Evolutionary conservation across 345 rosid species (phyloP), one percentile per base, ranked within the genome.

Genomic region (Aethionema arabicum): DNA sequence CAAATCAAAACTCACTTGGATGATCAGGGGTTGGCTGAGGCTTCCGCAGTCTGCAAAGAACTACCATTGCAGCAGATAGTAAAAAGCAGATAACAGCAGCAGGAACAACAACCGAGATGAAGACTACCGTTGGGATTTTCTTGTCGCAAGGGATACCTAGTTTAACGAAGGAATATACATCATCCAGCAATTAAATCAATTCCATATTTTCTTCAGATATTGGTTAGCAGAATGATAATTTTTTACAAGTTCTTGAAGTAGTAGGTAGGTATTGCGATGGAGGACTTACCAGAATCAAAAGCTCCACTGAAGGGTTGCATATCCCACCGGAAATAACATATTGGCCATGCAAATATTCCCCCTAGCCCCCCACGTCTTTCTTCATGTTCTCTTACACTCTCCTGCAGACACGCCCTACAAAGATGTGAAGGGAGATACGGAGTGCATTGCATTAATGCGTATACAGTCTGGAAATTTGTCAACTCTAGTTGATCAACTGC

Each of bases 1-100:
- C 3, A 8, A 60, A 46, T 32, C 27, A n/a, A n/a, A 38, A 56
- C 46, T 56, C 35, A 56, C 60, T 2, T 6, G 60, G 35, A 56
- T 45, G 0, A 16, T 11, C 46, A 55, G 35, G 0, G 5, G 37
- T 39, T 4, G 4, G 37, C 35, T n/a, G n/a, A n/a, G n/a, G n/a
- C 4, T 56, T 11, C 35, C 6, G 46, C 3, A 27, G 29, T 37
- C 35, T n/a, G n/a, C n/a, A n/a, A 21, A 11, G 35, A 6, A 4
- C 60, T 0, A 3, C 33, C 4, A 39, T 33, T 45, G 3, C 32
- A 45, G 11, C 53, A 14, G n/a, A 6, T 5, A 59, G 0, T 4
- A 59, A 11, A 44, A 5, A 7, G 33, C 0, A 0, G 16, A 38
- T 0, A 55, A 38, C 46, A 1, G 0, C 60, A 1, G 2, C 4